These are phyloP conservation scores for Aspergillus alliaceus DNA, from an alignment of 2,329 filamentous ascomycete species.

Conservation along the genomic window DNA sequence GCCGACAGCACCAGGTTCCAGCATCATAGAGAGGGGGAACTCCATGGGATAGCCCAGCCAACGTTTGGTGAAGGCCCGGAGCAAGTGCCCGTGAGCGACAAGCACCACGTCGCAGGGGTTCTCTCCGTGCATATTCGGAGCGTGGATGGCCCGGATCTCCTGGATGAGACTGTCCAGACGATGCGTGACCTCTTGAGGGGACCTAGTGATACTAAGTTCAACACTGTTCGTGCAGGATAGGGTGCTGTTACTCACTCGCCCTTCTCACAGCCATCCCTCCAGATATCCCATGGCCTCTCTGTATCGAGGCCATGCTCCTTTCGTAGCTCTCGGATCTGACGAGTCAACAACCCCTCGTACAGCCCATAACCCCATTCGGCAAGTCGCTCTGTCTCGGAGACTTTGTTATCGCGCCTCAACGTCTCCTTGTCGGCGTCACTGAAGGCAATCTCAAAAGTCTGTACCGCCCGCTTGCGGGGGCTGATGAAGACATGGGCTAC, in stretches of 20 bases:
- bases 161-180: conserved; percentile 45
- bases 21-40: conserved; percentile 44
- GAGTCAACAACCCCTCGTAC: conserved; percentile 59
- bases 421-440: conserved; percentile 24
- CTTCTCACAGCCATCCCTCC: conserved; percentile 58
- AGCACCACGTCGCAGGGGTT: conserved; percentile 39
- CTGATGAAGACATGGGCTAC: conserved; percentile 52
- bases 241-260: conserved; percentile 53
- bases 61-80: conserved; percentile 49
- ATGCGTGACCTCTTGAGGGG: conserved; percentile 38
- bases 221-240: neutral
- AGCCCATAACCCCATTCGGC: conserved; percentile 64
- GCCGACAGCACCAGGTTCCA: conserved; percentile 46
- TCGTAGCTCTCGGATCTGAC: conserved; percentile 52
- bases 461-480: conserved; percentile 50
- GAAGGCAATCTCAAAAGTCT: conserved; percentile 51
- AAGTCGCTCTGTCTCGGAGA: conserved; percentile 53
- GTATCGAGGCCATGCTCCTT: conserved; percentile 49
- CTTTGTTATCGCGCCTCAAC: conserved; percentile 27
- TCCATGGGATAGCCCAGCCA: conserved; percentile 47
- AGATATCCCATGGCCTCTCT: conserved; percentile 57
- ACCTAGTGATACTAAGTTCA: conserved; percentile 17
- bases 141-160: conserved; percentile 43
- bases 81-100: conserved; percentile 47
- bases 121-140: conserved; percentile 41